phyloP scores from a whole-genome alignment of 805 yeast genomes.

The Yamadazyma akitaensis region DNA sequence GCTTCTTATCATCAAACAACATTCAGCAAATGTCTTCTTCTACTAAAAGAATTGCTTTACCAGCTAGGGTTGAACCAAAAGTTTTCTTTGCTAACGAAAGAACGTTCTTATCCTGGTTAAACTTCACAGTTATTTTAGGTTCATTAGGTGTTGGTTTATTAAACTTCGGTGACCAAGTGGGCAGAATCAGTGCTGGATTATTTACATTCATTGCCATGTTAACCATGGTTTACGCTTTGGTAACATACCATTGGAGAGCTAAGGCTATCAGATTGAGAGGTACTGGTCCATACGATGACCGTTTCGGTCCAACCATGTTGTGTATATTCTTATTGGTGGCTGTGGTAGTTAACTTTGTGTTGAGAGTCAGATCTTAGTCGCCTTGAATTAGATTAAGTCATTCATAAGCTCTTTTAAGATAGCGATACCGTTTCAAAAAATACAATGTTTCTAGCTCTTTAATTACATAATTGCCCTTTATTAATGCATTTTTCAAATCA shows the following conservation, averaged over 20 bases:
- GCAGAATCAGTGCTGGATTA: constrained; percentile 87
- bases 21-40: constrained; percentile 28
- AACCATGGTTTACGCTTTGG: constrained; percentile 92
- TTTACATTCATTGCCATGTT: constrained; percentile 97
- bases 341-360: constrained; percentile 85
- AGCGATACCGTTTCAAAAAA: constrained; percentile 28
- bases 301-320: constrained; percentile 97
- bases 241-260: constrained; percentile 99
- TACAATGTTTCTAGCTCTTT: constrained; percentile 33
- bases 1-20: background rate
- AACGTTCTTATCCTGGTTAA: constrained; percentile 96
- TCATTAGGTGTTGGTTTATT: constrained; percentile 94
- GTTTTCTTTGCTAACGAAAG: constrained; percentile 99
- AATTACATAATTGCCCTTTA: constrained; percentile 25
- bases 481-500: constrained; percentile 23
- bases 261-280: constrained; percentile 97
- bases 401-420: constrained; percentile 24
- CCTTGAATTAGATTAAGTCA: too few relatives aligned
- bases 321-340: constrained; percentile 92
- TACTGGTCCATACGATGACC: constrained; percentile 98
- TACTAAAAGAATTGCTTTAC: constrained; percentile 88
- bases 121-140: constrained; percentile 97
- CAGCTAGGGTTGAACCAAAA: constrained; percentile 98
- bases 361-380: constrained; percentile 62
- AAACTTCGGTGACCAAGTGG: constrained; percentile 93